These are phyloP conservation scores for Penicillium simplicissimum DNA, from an alignment of 495 filamentous ascomycete genomes.

Conservation along the genomic window DNA sequence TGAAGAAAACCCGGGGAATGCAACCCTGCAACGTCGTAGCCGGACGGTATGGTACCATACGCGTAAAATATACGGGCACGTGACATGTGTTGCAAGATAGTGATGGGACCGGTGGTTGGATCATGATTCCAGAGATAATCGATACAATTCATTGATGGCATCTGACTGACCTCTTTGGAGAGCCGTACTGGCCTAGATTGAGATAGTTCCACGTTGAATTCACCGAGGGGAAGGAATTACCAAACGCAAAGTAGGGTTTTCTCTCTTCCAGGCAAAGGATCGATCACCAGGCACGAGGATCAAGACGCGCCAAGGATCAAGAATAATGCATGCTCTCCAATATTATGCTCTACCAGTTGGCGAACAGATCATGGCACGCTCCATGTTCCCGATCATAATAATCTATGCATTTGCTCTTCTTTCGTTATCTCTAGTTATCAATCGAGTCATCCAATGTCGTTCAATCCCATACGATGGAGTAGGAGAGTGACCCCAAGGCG, in stretches of 20 bases:
- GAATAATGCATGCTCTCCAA: not conserved
- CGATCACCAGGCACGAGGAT: constrained; percentile 5
- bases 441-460: too few relatives aligned
- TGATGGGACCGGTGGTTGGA: not conserved
- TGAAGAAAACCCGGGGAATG: constrained; percentile 15
- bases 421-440: too few relatives aligned
- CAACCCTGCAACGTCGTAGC: constrained; percentile 31
- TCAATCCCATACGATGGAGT: too few relatives aligned
- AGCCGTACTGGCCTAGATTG: not conserved
- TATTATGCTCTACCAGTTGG: not conserved
- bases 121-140: not conserved
- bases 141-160: not conserved
- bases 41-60: constrained; percentile 22
- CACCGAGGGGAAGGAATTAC: not conserved
- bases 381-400: not conserved
- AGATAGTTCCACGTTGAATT: not conserved
- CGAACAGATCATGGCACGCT: not conserved
- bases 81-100: not conserved
- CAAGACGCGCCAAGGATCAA: not conserved
- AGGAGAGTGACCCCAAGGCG: not conserved
- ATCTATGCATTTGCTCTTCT: too few relatives aligned
- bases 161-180: not conserved
- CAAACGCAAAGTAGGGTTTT: not conserved
- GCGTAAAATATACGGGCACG: constrained; percentile 1
- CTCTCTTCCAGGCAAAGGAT: not conserved